Evolutionary conservation across 352 stramenopile species (phyloP).

Genomic region (Aphanomyces euteiches): DNA sequence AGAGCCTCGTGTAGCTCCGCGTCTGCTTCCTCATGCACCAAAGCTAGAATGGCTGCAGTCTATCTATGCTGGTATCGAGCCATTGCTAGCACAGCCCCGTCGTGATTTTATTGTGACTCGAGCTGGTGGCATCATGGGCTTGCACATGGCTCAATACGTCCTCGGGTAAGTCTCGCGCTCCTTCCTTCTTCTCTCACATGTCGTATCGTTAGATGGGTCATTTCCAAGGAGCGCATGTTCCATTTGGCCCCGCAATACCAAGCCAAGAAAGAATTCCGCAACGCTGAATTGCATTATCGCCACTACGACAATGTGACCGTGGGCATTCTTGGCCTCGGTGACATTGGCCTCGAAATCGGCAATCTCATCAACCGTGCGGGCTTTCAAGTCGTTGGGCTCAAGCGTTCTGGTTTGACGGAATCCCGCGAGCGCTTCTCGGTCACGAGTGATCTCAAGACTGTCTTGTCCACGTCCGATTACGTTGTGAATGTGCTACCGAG

Average conservation of each 20-base stretch:
- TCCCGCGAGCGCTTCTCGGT: constrained; percentile 39
- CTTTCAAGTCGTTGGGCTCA: constrained; percentile 65
- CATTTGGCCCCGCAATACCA: constrained; percentile 47
- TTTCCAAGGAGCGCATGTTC: constrained; percentile 62
- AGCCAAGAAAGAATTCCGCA: constrained; percentile 18
- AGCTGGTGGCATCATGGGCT: constrained; percentile 54
- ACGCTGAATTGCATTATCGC: constrained; percentile 17
- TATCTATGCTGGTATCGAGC: constrained; percentile 60
- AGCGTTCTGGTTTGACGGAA: constrained; percentile 39
- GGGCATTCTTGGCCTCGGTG: constrained; percentile 17
- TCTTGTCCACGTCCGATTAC: constrained; percentile 63
- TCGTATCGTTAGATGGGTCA: constrained; percentile 42
- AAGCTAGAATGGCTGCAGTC: constrained; percentile 58
- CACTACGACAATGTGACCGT: constrained; percentile 21
- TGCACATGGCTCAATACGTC: constrained; percentile 62
- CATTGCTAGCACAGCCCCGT: constrained; percentile 37
- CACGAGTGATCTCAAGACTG: constrained; percentile 46
- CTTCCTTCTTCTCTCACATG: not conserved
- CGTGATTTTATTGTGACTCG: constrained; percentile 49
- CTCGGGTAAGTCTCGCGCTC: constrained; percentile 42
- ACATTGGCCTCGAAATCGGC: constrained; percentile 21
- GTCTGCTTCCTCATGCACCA: constrained; percentile 40
- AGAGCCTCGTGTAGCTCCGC: constrained; percentile 46
- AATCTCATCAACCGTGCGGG: constrained; percentile 44
- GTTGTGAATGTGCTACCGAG: constrained; percentile 80